phyloP scores from a whole-genome alignment of 2,329 filamentous ascomycete species.

The Aspergillus ochraceoroseus region DNA sequence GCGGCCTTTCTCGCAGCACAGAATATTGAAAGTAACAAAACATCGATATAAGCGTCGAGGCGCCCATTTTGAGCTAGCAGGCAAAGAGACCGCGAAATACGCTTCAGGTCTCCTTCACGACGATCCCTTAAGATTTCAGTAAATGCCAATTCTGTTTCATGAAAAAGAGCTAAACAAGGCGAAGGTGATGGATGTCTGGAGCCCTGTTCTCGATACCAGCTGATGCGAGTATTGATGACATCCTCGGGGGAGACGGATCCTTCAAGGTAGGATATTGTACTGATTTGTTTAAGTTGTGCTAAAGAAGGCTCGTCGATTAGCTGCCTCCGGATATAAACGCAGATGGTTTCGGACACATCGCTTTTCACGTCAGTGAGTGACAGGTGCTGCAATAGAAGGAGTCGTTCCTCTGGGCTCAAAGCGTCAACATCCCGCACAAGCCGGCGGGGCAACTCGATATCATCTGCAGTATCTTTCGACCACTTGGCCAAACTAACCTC shows the following conservation, averaged over 20 bases:
- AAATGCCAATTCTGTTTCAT: slow-evolving; percentile 33
- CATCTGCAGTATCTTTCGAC: slow-evolving; percentile 29
- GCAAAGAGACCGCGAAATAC: slow-evolving; percentile 38
- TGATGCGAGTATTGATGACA: slow-evolving; percentile 39
- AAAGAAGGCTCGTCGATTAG: slow-evolving; percentile 40
- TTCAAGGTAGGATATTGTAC: slow-evolving; percentile 40
- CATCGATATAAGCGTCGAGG: slow-evolving; percentile 49
- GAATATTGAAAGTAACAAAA: slow-evolving; percentile 55
- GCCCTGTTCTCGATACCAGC: slow-evolving; percentile 42
- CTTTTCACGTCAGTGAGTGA: slow-evolving; percentile 29
- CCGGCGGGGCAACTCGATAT: slow-evolving; percentile 35
- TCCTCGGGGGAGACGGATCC: slow-evolving; percentile 35
- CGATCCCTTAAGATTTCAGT: slow-evolving; percentile 27
- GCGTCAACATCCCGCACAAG: slow-evolving; percentile 42
- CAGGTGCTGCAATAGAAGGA: slow-evolving; percentile 40
- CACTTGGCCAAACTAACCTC: slow-evolving; percentile 39
- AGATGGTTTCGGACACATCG: slow-evolving; percentile 29
- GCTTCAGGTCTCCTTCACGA: slow-evolving; percentile 34
- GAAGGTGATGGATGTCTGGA: slow-evolving; percentile 34
- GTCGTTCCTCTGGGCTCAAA: slow-evolving; percentile 42
- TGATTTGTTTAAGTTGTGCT: slow-evolving; percentile 38
- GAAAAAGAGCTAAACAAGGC: slow-evolving; percentile 38
- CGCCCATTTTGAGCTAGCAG: slow-evolving; percentile 28
- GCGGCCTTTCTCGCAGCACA: slow-evolving; percentile 53
- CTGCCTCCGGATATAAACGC: slow-evolving; percentile 31